Percentiles rank a stretch among this genome's conserved stretches.
Conservation (phyloP, 2,329 filamentous ascomycete genomes). For the Claviceps humidiphila region DNA sequence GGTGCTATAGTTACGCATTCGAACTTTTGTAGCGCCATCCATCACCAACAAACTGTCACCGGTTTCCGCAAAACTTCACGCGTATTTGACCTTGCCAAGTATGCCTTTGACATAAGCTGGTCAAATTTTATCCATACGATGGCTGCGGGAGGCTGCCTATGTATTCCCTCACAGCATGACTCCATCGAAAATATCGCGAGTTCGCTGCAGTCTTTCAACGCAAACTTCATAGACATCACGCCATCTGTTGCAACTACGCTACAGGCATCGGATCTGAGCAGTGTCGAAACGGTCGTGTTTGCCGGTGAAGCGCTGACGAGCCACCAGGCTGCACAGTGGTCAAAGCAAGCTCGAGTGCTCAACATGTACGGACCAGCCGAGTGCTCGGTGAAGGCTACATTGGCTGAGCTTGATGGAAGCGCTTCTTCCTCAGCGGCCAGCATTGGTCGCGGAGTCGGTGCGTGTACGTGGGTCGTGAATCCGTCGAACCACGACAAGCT, state of each 20-base stretch:
- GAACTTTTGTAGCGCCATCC: slow-evolving; percentile 6
- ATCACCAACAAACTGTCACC: slow-evolving; percentile 5
- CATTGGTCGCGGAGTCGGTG: slow-evolving; percentile 5
- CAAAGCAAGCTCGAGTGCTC: slow-evolving; percentile 10
- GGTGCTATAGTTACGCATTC: slow-evolving; percentile 10
- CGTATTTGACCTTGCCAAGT: slow-evolving; percentile 30
- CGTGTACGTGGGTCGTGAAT: slow-evolving; percentile 13
- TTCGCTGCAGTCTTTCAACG: neutral
- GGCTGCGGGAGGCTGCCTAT: slow-evolving; percentile 32
- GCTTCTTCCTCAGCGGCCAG: neutral
- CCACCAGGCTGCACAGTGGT: neutral
- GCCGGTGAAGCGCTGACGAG: slow-evolving; percentile 3
- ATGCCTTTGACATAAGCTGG: slow-evolving; percentile 37
- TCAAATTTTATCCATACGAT: slow-evolving; percentile 37
- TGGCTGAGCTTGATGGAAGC: neutral
- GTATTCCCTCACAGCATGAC: slow-evolving; percentile 26
- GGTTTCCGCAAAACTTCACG: slow-evolving; percentile 10
- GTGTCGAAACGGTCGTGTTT: neutral
- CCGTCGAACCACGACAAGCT: slow-evolving; percentile 11
- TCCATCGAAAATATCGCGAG: neutral
- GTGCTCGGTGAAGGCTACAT: slow-evolving; percentile 4
- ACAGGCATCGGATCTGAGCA: neutral
- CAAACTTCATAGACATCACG: slow-evolving; percentile 3
- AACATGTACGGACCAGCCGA: slow-evolving; percentile 10
- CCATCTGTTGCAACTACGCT: slow-evolving; percentile 3